Percentiles rank a stretch among this genome's conserved stretches.
phyloP scores from a whole-genome alignment of 192 early-diverging fungal species.

The Backusella tuberculispora region DNA sequence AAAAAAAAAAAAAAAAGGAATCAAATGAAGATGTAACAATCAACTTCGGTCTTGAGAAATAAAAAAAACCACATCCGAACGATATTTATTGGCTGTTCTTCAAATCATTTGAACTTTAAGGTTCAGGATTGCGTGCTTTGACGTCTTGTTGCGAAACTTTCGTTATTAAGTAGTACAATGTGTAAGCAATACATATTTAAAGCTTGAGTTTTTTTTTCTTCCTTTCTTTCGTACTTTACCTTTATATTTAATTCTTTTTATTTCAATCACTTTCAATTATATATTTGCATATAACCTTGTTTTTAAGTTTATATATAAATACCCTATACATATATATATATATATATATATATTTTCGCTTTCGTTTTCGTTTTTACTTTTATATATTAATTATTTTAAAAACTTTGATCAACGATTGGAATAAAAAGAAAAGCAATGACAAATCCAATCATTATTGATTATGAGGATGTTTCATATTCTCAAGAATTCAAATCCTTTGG shows the following conservation, averaged over 20 bases:
- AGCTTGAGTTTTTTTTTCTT: neutral
- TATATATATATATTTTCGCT: conserved; percentile 9
- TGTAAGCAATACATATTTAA: conserved; percentile 5
- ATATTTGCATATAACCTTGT: no score
- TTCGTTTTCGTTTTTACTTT: neutral
- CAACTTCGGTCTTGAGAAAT: conserved; percentile 11
- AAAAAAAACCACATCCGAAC: conserved; percentile 5
- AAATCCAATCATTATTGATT: conserved; percentile 28
- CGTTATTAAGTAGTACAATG: conserved; percentile 2
- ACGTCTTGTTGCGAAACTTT: conserved; percentile 26
- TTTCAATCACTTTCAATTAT: neutral
- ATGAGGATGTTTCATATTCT: conserved; percentile 24
- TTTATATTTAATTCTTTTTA: neutral
- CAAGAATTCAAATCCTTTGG: conserved; percentile 20
- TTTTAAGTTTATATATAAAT: no score
- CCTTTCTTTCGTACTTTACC: neutral
- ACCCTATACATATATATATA: neutral
- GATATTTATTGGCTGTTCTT: neutral
- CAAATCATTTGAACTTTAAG: conserved; percentile 15
- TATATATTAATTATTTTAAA: neutral
- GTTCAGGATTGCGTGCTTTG: conserved; percentile 25
- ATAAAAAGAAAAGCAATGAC: neutral
- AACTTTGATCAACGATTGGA: neutral
- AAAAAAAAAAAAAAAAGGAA: neutral
- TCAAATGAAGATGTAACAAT: conserved; percentile 9